Evolutionary conservation across 2,329 filamentous ascomycete genomes (phyloP), one percentile per base, ranked within the genome.

Genomic region (Ciborinia camelliae): DNA sequence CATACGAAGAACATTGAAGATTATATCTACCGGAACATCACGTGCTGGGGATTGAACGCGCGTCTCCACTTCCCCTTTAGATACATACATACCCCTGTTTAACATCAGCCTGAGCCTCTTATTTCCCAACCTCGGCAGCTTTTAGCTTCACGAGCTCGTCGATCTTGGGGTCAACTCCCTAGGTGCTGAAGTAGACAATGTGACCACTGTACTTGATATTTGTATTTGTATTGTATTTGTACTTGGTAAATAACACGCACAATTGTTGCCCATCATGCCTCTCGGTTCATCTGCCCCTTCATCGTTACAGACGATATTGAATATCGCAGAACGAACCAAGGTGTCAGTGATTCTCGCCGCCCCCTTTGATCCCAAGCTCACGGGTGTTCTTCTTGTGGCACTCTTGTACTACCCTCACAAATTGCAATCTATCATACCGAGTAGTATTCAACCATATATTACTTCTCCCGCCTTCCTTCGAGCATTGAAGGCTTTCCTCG

Each of bases 401-500:
- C 52, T 72, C 6, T 45, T 71, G 23, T 74, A 71, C 57, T 72
- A 68, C 39, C 71, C 72, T 15, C 54, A 69, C 8, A 70, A 66
- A 51, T 37, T 74, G 14, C 52, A 52, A 57, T 62, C 54, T 6
- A 61, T 72, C 3, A 39, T 73, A 14, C 72, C 73, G 8, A 39
- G 43, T 3, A 28, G 30, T 7, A 32, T 73, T 1, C 65, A 67
- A 28, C 32, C 66, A 51, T 66, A 65, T 35, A 32, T 73, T n/a
- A 63, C 54, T 10, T 71, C 71, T 7, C 59, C 63, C 12, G n/a
- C 14, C 2, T 63, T 73, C n/a, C 35, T 72, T 26, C 58, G 54
- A 18, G 48, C 66, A 1, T 60, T 74, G 5, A 66, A 66, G 35
- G 53, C 57, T 3, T 75, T 86, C n/a, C 75, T 86, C 43, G 78